Evolutionary conservation across 2,329 filamentous ascomycete genomes (phyloP), one percentile per base, ranked within the genome.

Genomic region (Alternaria gansuensis): DNA sequence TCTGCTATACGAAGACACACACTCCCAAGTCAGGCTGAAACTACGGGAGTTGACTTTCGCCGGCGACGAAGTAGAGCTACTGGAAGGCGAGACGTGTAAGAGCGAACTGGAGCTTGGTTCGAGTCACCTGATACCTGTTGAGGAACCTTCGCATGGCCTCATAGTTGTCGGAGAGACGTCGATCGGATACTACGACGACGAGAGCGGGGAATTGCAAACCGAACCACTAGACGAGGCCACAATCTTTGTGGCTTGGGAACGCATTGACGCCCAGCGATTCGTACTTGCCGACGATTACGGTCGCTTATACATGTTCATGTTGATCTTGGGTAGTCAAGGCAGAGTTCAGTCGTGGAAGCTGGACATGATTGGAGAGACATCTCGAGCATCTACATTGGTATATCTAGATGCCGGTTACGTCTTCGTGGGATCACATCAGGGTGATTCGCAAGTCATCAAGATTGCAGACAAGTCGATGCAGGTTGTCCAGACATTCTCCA

Each of bases 281-380:
- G 82, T 97, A n/a, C 80, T 99, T 2, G 93, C 90, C 1, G 95
- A 99, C 74, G 93, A 97, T 68, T 97, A 95, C 72, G 94, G 95
- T 14, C 86, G 85, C 49, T 78, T 99, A 24, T 93, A 94, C 72
- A 81, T 97, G n/a, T 81, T 99, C 36, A 92, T 92, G 74, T 86
- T 99, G 11, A 78, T 90, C 13, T 83, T 92, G 2, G 83, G 84
- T 46, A 81, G 84, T 9, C 83, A 86, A 3, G 85, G 87, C 5
- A 85, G 88, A 14, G 91, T 97, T 0, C 86, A 85, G 13, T 86
- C 86, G 23, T 90, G 96, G 84, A 85, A 88, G 53, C 82, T 97
- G 21, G 84, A 87, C 50, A 80, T 84, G 23, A 83, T 96, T 21
- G 87, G 87, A 4, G 73, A 82, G 60, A 93, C 90, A 0, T 92